A percentile compares a stretch with the other conserved stretches of the same genome.
These are phyloP conservation scores for Elaeagnus macrophylla DNA, from an alignment of 306 rosid species.

Conservation along the genomic window DNA sequence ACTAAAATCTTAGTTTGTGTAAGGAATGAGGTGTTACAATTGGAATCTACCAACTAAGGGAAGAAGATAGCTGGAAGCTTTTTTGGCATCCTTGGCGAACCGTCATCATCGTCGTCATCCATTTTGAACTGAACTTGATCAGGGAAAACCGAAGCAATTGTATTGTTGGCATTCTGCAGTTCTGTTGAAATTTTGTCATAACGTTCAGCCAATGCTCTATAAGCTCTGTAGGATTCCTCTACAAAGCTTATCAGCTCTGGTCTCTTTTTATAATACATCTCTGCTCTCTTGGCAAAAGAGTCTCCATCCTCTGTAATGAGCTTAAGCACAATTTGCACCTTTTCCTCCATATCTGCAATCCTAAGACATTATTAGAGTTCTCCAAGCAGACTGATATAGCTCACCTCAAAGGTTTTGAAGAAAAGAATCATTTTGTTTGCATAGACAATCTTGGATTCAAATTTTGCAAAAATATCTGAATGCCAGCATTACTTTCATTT, in stretches of 20 bases:
- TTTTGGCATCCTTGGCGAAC: slow-evolving; percentile 24
- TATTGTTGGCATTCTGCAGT: slow-evolving; percentile 89
- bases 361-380: slow-evolving; percentile 8
- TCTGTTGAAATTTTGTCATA: slow-evolving; percentile 91
- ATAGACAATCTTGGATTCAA: neutral
- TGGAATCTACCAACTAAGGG: no score
- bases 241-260: slow-evolving; percentile 80
- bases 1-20: no score
- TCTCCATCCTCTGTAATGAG: slow-evolving; percentile 83
- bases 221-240: slow-evolving; percentile 75
- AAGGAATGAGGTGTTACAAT: no score
- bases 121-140: slow-evolving; percentile 75
- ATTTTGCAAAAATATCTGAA: no score
- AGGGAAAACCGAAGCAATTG: slow-evolving; percentile 84
- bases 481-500: no score
- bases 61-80: no score
- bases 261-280: slow-evolving; percentile 91
- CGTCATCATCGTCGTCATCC: slow-evolving; percentile 78
- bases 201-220: slow-evolving; percentile 85
- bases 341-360: slow-evolving; percentile 86
- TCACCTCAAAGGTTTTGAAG: neutral
- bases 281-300: slow-evolving; percentile 94
- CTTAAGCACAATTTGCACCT: slow-evolving; percentile 46
- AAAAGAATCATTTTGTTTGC: neutral
- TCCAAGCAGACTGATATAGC: slow-evolving; percentile 5